Evolutionary conservation across 2,329 filamentous ascomycete species (phyloP).

Genomic region (Cladorrhinum sp.): DNA sequence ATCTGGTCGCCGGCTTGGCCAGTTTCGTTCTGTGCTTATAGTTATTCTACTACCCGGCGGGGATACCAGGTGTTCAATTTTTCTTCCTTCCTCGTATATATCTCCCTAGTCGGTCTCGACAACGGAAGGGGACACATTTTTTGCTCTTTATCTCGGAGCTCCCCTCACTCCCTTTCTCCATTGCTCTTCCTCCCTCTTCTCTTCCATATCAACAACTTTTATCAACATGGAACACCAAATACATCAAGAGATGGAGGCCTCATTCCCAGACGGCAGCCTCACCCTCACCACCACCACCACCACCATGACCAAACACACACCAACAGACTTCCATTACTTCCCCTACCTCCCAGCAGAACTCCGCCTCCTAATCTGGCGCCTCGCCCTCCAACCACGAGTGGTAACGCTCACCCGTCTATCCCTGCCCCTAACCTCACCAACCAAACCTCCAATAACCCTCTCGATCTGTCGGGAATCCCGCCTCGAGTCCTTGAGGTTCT

Average conservation of each 20-base stretch:
- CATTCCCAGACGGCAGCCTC: background rate
- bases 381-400: conserved; percentile 37
- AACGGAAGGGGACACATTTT: background rate
- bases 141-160: background rate
- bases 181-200: background rate
- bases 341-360: conserved; percentile 38
- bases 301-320: conserved; percentile 7
- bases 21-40: background rate
- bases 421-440: conserved; percentile 26
- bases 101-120: background rate
- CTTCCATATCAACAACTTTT: background rate
- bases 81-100: background rate
- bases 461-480: conserved; percentile 43
- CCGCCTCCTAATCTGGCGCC: conserved; percentile 40
- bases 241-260: background rate
- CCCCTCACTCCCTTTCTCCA: background rate
- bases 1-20: background rate
- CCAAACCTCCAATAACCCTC: conserved; percentile 40
- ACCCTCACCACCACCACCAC: background rate
- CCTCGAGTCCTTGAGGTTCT: conserved; percentile 39
- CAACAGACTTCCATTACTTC: conserved; percentile 34
- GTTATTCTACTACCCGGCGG: background rate
- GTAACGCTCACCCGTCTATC: conserved; percentile 41
- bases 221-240: background rate
- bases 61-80: background rate